Percentiles rank a stretch among this genome's conserved stretches.
phyloP scores from a whole-genome alignment of 169 alveolate species.

The Plasmodium gonderi region DNA sequence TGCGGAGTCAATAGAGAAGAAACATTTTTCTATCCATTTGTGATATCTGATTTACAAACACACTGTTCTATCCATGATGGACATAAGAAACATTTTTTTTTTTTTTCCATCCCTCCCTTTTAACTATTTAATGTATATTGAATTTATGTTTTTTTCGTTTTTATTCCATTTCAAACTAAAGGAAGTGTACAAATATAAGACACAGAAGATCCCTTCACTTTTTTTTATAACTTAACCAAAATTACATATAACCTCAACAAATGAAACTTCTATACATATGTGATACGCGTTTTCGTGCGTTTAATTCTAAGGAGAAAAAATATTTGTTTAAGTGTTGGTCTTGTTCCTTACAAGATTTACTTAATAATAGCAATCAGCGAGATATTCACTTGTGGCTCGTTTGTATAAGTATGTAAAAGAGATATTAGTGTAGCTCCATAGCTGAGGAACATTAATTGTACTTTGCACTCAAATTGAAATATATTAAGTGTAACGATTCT shows the following conservation, averaged over 20 bases:
- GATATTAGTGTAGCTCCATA: too few relatives aligned
- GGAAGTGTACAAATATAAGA: too few relatives aligned
- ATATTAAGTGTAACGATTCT: not conserved
- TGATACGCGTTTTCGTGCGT: conserved; percentile 44
- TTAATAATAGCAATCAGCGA: conserved; percentile 38
- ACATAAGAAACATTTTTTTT: not conserved
- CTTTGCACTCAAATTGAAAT: not conserved
- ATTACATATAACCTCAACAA: not conserved
- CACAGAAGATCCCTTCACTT: not conserved
- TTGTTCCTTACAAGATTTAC: conserved; percentile 64
- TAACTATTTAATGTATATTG: too few relatives aligned
- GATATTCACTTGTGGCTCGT: conserved; percentile 55
- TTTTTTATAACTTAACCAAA: not conserved
- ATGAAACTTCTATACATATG: conserved; percentile 70
- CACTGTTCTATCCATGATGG: not conserved
- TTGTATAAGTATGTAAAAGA: conserved; percentile 60
- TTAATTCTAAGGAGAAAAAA: conserved; percentile 53
- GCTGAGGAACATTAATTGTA: too few relatives aligned
- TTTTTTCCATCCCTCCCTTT: not conserved
- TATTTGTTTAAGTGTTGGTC: conserved; percentile 63
- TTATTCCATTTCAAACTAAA: too few relatives aligned
- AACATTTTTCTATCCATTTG: not conserved
- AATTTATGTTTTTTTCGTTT: not conserved
- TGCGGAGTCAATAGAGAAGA: not conserved
- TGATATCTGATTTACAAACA: not conserved